Evolutionary conservation across 106 monocot genomes (phyloP).

Genomic region (Allium sativum): DNA sequence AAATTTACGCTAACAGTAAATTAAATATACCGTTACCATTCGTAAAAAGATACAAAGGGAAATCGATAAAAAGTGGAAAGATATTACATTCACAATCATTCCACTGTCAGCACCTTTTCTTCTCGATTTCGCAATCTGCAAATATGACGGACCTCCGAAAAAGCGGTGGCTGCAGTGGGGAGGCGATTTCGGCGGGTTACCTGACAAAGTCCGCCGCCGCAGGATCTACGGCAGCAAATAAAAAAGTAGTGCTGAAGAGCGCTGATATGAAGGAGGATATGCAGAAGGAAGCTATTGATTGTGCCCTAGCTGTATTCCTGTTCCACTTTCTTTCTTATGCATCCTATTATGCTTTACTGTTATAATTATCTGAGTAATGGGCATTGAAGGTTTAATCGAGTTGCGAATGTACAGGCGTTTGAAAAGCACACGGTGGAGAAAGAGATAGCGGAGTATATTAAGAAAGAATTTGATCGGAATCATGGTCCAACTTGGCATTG

Average conservation of each 20-base stretch:
- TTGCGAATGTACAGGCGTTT: conserved; percentile 40
- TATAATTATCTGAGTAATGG: no score
- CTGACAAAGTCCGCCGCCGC: conserved; percentile 5
- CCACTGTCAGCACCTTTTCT: no score
- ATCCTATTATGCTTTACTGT: no score
- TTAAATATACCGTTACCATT: no score
- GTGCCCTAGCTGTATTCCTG: conserved; percentile 50
- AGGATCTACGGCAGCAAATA: conserved; percentile 10
- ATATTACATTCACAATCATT: no score
- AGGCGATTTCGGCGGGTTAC: neutral
- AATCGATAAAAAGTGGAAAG: no score
- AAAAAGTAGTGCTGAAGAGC: conserved; percentile 74
- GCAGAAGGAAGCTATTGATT: conserved; percentile 81
- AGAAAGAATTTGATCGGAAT: conserved; percentile 95
- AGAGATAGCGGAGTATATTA: conserved; percentile 89
- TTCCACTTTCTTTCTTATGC: neutral
- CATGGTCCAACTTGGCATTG: conserved; percentile 98
- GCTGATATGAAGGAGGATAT: conserved; percentile 97
- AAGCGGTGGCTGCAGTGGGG: conserved; percentile 8
- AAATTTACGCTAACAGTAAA: no score
- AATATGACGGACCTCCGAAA: conserved; percentile 28
- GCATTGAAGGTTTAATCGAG: no score
- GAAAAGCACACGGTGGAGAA: conserved; percentile 85
- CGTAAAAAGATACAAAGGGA: no score
- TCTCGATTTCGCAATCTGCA: no score